Evolutionary conservation across 495 filamentous ascomycete species (phyloP).

Genomic region (Neurospora pannonica): DNA sequence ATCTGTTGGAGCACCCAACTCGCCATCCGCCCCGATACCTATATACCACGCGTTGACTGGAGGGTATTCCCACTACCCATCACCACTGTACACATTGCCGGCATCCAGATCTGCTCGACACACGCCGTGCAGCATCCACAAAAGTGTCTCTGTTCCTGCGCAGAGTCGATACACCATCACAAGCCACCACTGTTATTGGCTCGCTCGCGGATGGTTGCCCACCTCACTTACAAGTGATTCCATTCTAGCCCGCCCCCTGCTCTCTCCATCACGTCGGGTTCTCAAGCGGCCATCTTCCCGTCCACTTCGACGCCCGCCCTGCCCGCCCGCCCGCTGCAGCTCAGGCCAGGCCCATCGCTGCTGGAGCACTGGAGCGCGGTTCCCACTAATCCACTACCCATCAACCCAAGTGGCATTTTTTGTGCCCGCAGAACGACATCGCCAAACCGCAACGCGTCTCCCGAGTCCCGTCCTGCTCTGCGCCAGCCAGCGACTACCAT

Average conservation of each 20-base stretch:
- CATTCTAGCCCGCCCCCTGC: not conserved
- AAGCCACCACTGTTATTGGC: not conserved
- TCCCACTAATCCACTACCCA: constrained; percentile 1
- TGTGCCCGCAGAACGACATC: constrained; percentile 10
- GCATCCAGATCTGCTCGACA: not conserved
- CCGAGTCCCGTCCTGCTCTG: constrained; percentile 6
- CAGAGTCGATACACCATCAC: not conserved
- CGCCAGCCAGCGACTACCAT: constrained; percentile 1
- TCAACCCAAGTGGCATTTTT: constrained; percentile 10
- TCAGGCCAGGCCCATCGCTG: not conserved
- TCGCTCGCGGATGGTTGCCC: not conserved
- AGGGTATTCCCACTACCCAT: not conserved
- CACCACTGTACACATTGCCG: not conserved
- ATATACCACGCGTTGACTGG: not conserved
- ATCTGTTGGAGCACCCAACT: not conserved
- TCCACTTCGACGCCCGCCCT: not conserved
- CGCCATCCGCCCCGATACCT: not conserved
- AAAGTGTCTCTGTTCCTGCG: not conserved
- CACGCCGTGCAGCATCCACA: not conserved
- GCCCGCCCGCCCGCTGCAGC: not conserved
- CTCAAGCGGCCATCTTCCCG: not conserved
- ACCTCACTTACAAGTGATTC: not conserved
- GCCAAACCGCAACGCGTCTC: constrained; percentile 14
- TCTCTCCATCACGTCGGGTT: not conserved
- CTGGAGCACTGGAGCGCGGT: not conserved